These are phyloP conservation scores for Zygotorulaspora chibaensis DNA, from an alignment of 805 yeast genomes.

Conservation along the genomic window DNA sequence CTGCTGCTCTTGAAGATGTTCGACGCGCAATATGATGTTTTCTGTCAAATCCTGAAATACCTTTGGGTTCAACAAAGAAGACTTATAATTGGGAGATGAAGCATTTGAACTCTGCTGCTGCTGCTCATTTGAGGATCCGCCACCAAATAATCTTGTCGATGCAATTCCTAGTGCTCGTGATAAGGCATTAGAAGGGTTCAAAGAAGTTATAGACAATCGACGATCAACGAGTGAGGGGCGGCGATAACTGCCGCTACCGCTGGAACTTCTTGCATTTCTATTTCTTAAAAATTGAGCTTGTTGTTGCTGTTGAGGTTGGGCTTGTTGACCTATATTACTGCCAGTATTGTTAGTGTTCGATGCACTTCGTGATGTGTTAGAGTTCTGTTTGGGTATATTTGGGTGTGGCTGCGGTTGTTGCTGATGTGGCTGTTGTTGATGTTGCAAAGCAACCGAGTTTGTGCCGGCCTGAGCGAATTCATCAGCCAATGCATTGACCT, in stretches of 20 bases:
- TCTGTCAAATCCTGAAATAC: constrained; percentile 32
- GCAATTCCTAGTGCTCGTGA: constrained; percentile 85
- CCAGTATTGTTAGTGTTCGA: constrained; percentile 8
- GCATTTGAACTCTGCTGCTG: constrained; percentile 23
- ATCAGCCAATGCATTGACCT: constrained; percentile 92
- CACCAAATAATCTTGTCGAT: constrained; percentile 79
- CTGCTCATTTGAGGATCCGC: constrained; percentile 13
- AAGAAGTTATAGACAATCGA: constrained; percentile 57
- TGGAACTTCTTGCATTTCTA: constrained; percentile 29
- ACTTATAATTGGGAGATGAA: constrained; percentile 24
- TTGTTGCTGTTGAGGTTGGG: constrained; percentile 19
- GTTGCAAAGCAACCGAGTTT: constrained; percentile 9
- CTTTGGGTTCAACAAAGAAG: constrained; percentile 27
- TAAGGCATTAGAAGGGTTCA: constrained; percentile 82
- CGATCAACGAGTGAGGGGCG: constrained; percentile 62
- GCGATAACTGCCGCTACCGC: constrained; percentile 48
- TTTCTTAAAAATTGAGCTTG: constrained; percentile 8
- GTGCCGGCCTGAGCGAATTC: constrained; percentile 53
- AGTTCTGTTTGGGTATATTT: constrained; percentile 6
- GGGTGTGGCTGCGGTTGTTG: constrained; percentile 6
- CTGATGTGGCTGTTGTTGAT: constrained; percentile 15
- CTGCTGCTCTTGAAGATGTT: constrained; percentile 15
- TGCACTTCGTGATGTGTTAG: constrained; percentile 26
- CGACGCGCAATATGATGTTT: constrained; percentile 29
- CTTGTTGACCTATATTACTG: constrained; percentile 4